Base-by-base conservation (phyloP, 1,139 yeast species). In the Pichia sp. region DNA sequence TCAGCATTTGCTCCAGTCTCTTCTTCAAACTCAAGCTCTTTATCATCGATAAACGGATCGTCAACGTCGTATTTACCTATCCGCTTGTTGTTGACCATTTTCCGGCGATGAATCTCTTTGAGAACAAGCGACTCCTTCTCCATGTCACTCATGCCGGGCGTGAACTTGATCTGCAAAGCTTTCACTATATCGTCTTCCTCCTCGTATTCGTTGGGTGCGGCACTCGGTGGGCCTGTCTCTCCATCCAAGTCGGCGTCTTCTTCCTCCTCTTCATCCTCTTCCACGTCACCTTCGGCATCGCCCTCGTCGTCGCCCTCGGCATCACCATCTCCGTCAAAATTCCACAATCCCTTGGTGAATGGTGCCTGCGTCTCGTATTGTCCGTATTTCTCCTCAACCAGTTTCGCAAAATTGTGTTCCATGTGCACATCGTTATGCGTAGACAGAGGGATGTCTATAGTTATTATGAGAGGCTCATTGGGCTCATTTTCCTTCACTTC, bases 1-100 rank as follows among this genome's bases (percentile, higher is more conserved):
- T 93, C 98, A 62, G 88, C 87, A 0, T 97, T 90, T 1, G 95
- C 83, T 2, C 95, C 93, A 8, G 96, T 84, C 62, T 88, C 95
- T 68, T 92, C 97, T 69, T 93, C 98, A 88, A 95, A 88, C 59
- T 84, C 81, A 64, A 90, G 75, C 70, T 93, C 99, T 31, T 88
- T 81, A 69, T 95, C 99, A 72, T 95, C 99, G 58, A 95, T 93
- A 66, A 95, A 95, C 1, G 99, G 99, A 71, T 95, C 99, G 59
- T 88, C 85, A 53, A 82, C 77, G 67, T 95, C 99, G 69, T 95
- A 95, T 66, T 90, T 90, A 8, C 97, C 97, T 50, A 85, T 87
- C 69, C 82, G 79, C 58, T 90, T 77, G 66, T 84, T 85, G 72
- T 78, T 78, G 58, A 72, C 75, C 50, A 82, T 64, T 73, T 87